phyloP scores from a whole-genome alignment of 2,329 filamentous ascomycete genomes.

The Colletotrichum sp. region DNA sequence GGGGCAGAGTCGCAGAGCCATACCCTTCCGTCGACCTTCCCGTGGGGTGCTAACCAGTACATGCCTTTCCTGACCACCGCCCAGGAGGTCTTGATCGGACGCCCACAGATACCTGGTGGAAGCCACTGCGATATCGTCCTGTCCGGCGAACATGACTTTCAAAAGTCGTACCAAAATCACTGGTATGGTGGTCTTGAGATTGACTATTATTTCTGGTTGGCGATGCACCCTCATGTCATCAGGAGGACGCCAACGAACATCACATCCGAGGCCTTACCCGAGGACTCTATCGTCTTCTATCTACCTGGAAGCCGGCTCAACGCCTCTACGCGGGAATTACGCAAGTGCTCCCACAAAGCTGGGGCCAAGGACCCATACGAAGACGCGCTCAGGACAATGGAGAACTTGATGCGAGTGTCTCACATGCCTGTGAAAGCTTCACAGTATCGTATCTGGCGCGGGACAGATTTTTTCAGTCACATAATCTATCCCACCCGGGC shows the following conservation, averaged over 20 bases:
- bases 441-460: constrained; percentile 10
- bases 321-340: not conserved
- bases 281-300: constrained; percentile 6
- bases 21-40: not conserved
- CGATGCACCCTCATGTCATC: not conserved
- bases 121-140: not conserved
- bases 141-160: not conserved
- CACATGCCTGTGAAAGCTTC: not conserved
- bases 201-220: not conserved
- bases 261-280: not conserved
- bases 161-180: not conserved
- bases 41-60: constrained; percentile 31
- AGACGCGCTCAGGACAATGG: not conserved
- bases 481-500: not conserved
- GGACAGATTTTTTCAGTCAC: constrained; percentile 16
- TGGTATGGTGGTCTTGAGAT: constrained; percentile 18
- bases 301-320: not conserved
- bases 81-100: constrained; percentile 30
- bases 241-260: not conserved
- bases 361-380: not conserved
- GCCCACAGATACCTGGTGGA: not conserved
- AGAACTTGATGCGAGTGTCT: not conserved
- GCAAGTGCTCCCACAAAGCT: not conserved
- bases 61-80: constrained; percentile 26
- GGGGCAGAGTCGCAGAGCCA: not conserved